Evolutionary conservation across 75 land plant genomes (phyloP), one percentile per base, ranked within the genome.

Genomic region (Sequoiadendron giganteum): DNA sequence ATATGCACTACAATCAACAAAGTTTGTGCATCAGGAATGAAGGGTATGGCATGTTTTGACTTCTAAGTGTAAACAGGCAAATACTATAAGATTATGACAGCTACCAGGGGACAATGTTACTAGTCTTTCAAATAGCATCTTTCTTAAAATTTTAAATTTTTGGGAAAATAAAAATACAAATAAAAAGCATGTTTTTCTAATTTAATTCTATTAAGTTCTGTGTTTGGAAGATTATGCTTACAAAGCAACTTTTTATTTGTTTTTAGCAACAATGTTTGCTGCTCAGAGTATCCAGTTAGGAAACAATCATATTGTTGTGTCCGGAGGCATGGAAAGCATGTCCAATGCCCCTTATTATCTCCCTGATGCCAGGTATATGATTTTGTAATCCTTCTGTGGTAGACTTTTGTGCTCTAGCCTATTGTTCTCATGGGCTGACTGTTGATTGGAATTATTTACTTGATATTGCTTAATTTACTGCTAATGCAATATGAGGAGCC

Each of bases 301-400:
- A 49, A 89, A 88, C 84, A 98, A 98, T 87, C 96, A 98, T 90
- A 92, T 98, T 10, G 99, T 98, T 85, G 96, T 97, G 5, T 96
- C 95, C 87, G 99, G 99, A 87, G 99, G 99, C 87, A 98, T 97
- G 99, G 99, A 97, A 87, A 98, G 99, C 91, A 98, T 98, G 99
- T 98, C 99, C 55, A 98, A 98, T 91, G 94, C 93, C 32, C 99
- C 99, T 61, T 95, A 95, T 84, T 95, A 97, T 85, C 86, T 98
- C n/a, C 87, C 92, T 76, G 92, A 93, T 73, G 95, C 93, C 89
- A 96, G 98, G 98, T 95, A 49, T 45, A 86, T 77, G n/a, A 30
- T 47, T 79, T 58, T 86, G 38, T 9, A 30, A 38, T 36, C 16
- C 54, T 84, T 49, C 10, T 79, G 30, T 78, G 2, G 5, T 25